Evolutionary conservation across 441 rosid species (phyloP).

Genomic region (Mallotus repandus): DNA sequence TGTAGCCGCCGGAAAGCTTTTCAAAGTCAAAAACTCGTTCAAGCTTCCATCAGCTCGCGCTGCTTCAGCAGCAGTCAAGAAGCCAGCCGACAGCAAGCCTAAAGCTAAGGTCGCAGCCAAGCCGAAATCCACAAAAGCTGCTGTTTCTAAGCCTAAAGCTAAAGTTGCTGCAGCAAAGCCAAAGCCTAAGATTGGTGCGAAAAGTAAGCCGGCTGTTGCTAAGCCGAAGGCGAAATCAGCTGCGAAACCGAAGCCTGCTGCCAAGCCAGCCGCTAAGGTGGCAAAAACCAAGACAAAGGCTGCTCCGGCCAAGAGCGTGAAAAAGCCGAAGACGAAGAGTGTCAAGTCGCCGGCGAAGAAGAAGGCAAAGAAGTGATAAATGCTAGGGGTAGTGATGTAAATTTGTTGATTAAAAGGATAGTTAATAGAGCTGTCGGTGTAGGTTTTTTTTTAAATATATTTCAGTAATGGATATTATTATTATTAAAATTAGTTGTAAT

Average conservation of each 20-base stretch:
- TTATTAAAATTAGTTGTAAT: not conserved
- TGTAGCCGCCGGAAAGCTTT: slow-evolving; percentile 63
- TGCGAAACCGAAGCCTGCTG: slow-evolving; percentile 29
- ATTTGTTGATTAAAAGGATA: not conserved
- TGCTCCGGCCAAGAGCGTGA: slow-evolving; percentile 28
- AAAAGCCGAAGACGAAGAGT: slow-evolving; percentile 26
- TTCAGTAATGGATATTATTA: no score
- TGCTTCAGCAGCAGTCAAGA: slow-evolving; percentile 26
- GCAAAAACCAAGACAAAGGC: slow-evolving; percentile 48
- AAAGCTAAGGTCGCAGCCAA: slow-evolving; percentile 24
- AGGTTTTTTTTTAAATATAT: not conserved
- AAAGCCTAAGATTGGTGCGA: not conserved
- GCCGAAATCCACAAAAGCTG: slow-evolving; percentile 26
- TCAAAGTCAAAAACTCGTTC: slow-evolving; percentile 73
- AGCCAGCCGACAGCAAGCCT: slow-evolving; percentile 18
- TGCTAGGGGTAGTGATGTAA: not conserved
- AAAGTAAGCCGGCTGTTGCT: slow-evolving; percentile 2
- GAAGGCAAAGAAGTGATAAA: slow-evolving; percentile 16
- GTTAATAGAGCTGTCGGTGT: not conserved
- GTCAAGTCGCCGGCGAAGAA: slow-evolving; percentile 34
- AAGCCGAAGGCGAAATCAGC: slow-evolving; percentile 38
- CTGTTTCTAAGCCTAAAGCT: slow-evolving; percentile 36
- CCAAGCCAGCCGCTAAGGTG: slow-evolving; percentile 33
- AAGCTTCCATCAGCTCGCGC: slow-evolving; percentile 49
- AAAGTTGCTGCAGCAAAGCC: slow-evolving; percentile 21